phyloP scores from a whole-genome alignment of 2,329 filamentous ascomycete species.

The Fusarium nygamai region DNA sequence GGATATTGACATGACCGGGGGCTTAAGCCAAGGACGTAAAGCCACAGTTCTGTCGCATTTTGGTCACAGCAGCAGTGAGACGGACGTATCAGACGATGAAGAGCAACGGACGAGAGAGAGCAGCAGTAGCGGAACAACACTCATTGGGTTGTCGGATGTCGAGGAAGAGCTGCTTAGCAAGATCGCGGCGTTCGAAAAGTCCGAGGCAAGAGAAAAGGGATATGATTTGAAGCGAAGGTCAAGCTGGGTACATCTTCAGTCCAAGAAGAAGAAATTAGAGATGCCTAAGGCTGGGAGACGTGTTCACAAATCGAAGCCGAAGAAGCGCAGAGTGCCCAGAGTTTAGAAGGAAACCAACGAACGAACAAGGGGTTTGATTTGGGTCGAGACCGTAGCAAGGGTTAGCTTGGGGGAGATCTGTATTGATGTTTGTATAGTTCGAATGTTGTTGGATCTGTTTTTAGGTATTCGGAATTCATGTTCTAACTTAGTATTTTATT shows the following conservation, averaged over 20 bases:
- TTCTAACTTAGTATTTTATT: background rate
- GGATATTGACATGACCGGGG: background rate
- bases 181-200: background rate
- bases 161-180: background rate
- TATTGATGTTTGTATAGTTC: background rate
- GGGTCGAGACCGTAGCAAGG: no score
- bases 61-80: conserved; percentile 1
- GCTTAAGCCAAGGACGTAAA: background rate
- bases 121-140: conserved; percentile 12
- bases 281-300: background rate
- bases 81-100: conserved; percentile 1
- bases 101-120: background rate
- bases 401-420: background rate
- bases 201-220: background rate
- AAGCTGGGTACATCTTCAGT: background rate
- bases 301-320: background rate
- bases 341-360: background rate
- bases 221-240: conserved; percentile 27
- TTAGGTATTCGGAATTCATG: background rate
- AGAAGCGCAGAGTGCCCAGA: background rate
- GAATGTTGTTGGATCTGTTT: background rate
- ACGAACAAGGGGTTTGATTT: background rate
- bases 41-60: background rate
- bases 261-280: conserved; percentile 9
- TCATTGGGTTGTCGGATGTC: background rate